A percentile compares a stretch with the other conserved stretches of the same genome.
These are phyloP conservation scores for Skeletonema tropicum DNA, from an alignment of 108 stramenopile genomes.

Conservation along the genomic window DNA sequence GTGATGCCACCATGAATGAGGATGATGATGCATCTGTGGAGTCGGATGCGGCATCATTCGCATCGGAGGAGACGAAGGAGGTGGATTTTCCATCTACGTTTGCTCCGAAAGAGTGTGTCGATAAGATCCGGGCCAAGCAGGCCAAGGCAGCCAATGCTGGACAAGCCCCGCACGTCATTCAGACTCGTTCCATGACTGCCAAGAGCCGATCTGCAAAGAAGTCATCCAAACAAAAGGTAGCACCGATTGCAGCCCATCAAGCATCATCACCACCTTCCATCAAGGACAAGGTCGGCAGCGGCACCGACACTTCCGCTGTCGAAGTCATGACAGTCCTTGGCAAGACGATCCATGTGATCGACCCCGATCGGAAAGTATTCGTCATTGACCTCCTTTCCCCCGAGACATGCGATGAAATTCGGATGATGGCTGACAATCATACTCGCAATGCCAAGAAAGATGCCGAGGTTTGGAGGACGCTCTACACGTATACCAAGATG, in stretches of 20 bases:
- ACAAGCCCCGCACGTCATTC: not conserved
- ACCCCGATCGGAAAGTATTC: slow-evolving; percentile 48
- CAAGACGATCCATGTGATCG: slow-evolving; percentile 48
- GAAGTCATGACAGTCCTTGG: slow-evolving; percentile 44
- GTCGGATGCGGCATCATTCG: not conserved
- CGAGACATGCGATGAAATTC: slow-evolving; percentile 48
- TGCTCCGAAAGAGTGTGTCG: slow-evolving; percentile 29
- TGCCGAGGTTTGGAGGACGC: slow-evolving; percentile 47
- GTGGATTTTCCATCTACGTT: slow-evolving; percentile 38
- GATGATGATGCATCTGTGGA: slow-evolving; percentile 11
- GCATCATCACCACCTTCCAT: slow-evolving; percentile 17
- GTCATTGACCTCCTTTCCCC: slow-evolving; percentile 58
- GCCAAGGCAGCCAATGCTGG: slow-evolving; percentile 1
- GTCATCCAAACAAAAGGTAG: not conserved
- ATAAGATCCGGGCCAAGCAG: slow-evolving; percentile 31
- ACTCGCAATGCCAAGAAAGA: slow-evolving; percentile 18
- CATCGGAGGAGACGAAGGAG: not conserved
- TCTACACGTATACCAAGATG: slow-evolving; percentile 68
- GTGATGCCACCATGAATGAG: not conserved
- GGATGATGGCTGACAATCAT: slow-evolving; percentile 55
- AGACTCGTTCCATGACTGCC: slow-evolving; percentile 23
- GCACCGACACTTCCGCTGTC: not conserved
- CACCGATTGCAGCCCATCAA: slow-evolving; percentile 16
- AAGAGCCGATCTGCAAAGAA: not conserved
- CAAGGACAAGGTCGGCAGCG: slow-evolving; percentile 10